Evolutionary conservation across 1,284 basidiomycete genomes (phyloP), one percentile per base, ranked within the genome.

Genomic region (Chalciporus sp.): DNA sequence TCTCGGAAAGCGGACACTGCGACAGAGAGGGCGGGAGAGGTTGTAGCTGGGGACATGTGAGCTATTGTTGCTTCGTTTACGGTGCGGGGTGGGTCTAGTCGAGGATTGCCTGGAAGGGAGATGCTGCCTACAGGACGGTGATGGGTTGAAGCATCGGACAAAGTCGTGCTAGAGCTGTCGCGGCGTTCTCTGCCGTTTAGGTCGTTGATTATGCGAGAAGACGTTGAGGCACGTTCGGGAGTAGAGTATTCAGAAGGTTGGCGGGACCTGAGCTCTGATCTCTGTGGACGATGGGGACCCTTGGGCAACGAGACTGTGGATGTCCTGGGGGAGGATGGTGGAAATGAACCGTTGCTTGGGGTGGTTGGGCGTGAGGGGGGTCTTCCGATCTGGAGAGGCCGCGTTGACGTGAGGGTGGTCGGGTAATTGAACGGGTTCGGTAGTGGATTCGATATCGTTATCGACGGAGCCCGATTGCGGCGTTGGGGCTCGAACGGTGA

Each of bases 1-100:
- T 79, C 78, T 64, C 84, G 81, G 67, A 91, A 91, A 28, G 88
- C 86, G 54, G 84, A 80, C 65, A 87, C 71, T 17, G 79, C 81
- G 41, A 77, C 76, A n/a, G 74, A 72, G 39, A 89, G 64, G 8
- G 80, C 70, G 8, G 74, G 72, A 39, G 82, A 78, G 28, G 53
- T 9, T 1, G 76, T 75, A 3, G 77, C 74, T 44, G 74, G 67
- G 23, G 74, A 69, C 31, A 70, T 52, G 17, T 55, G 47, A 16
- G 56, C 57, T 44, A 65, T 47, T 52, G 44, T 40, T 45, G 53
- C 72, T 53, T 75, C 72, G 42, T 73, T 71, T 7, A 61, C 64
- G 54, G 73, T 72, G 59, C 72, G 67, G 17, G 74, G 61, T 40
- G 63, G 71, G 47, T 73, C 68, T 37, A 47, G 47, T 37, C 56